phyloP scores from a whole-genome alignment of 2,329 filamentous ascomycete species.

The Alternaria incomplexa region DNA sequence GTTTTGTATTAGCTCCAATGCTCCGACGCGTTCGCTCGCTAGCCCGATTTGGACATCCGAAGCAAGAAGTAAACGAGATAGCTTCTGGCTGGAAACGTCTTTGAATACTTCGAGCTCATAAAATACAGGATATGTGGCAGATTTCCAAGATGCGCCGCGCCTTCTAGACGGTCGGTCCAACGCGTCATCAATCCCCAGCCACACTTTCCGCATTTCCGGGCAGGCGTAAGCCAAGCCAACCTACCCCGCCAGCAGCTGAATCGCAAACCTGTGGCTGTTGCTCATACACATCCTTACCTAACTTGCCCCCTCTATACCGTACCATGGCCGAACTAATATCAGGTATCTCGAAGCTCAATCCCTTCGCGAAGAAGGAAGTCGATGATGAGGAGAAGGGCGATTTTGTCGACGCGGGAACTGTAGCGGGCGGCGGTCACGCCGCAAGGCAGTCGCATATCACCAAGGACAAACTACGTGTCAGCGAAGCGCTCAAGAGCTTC shows the following conservation, averaged over 20 bases:
- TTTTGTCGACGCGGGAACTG: slow-evolving; percentile 54
- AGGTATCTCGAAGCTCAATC: slow-evolving; percentile 41
- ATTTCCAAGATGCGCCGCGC: not conserved
- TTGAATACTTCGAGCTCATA: not conserved
- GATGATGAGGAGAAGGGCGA: slow-evolving; percentile 63
- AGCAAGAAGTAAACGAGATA: not conserved
- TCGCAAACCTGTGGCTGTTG: slow-evolving; percentile 5
- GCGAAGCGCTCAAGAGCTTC: slow-evolving; percentile 63
- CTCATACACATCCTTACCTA: slow-evolving; percentile 1
- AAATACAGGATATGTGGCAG: not conserved
- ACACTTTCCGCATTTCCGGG: slow-evolving; percentile 2
- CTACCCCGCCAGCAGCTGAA: slow-evolving; percentile 8
- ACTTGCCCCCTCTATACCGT: not conserved
- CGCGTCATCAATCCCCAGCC: not conserved
- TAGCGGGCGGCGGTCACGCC: slow-evolving; percentile 67
- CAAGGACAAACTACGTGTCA: slow-evolving; percentile 64
- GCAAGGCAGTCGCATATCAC: slow-evolving; percentile 57
- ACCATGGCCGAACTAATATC: slow-evolving; percentile 44
- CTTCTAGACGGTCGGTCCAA: not conserved
- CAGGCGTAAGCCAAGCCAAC: slow-evolving; percentile 10
- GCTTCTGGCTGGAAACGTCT: not conserved
- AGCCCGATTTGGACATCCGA: not conserved
- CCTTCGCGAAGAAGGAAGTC: slow-evolving; percentile 39
- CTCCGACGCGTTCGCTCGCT: not conserved
- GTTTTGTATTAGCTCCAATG: not conserved